Percentiles rank a stretch among this genome's conserved stretches.
These are phyloP conservation scores for Scheffersomyces cryptocercus DNA, from an alignment of 1,139 yeast species.

Conservation along the genomic window DNA sequence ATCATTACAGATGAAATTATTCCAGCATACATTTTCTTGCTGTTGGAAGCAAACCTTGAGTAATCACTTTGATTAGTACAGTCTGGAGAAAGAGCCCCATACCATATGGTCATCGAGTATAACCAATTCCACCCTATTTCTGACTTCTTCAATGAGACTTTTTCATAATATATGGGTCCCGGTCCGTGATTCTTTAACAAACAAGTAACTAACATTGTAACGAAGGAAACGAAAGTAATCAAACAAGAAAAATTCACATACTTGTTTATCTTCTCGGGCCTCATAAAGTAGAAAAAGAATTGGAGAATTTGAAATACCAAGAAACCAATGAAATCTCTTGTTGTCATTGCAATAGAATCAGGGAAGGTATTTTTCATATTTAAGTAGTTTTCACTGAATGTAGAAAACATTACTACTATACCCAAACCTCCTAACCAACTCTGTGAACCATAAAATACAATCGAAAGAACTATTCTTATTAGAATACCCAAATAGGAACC, in stretches of 20 bases:
- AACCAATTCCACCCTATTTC: conserved; percentile 40
- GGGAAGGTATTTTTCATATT: conserved; percentile 35
- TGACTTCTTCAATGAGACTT: background rate
- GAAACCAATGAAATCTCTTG: conserved; percentile 42
- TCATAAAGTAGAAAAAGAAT: conserved; percentile 33
- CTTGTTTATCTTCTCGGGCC: conserved; percentile 37
- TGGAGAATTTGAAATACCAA: conserved; percentile 41
- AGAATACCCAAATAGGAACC: conserved; percentile 43
- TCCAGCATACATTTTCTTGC: conserved; percentile 13
- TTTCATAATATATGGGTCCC: conserved; percentile 26
- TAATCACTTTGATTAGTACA: conserved; percentile 46
- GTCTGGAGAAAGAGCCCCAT: conserved; percentile 41
- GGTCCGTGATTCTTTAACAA: conserved; percentile 29
- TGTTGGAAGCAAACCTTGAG: conserved; percentile 35
- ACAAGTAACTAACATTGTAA: conserved; percentile 35
- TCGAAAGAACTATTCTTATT: conserved; percentile 39
- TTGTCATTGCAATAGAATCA: conserved; percentile 32
- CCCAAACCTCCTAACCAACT: conserved; percentile 44
- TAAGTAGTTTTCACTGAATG: conserved; percentile 27
- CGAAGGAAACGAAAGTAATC: conserved; percentile 40
- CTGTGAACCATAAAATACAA: conserved; percentile 42
- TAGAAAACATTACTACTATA: conserved; percentile 29
- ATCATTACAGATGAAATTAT: conserved; percentile 15
- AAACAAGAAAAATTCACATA: conserved; percentile 36
- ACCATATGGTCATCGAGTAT: conserved; percentile 42